Conservation (phyloP, 176 grass and related monocot genomes). For the Calamus simplicifolius region DNA sequence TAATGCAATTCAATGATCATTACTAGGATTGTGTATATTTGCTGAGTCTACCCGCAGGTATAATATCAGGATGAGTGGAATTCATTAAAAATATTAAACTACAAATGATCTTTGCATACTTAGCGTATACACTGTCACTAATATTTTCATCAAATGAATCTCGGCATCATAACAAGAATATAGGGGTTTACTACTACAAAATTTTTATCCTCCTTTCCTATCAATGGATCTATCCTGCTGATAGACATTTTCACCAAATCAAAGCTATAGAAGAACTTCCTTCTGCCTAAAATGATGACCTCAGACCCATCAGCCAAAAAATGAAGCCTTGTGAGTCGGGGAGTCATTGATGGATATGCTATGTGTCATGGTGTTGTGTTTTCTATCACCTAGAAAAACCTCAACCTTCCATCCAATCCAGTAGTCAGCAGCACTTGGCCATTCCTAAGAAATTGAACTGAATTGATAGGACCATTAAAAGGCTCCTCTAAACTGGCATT, state of each 20-base stretch:
- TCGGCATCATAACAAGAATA: too few species aligned
- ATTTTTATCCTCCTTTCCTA: constrained; percentile 70
- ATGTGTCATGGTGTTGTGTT: constrained; percentile 58
- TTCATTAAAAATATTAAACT: too few species aligned
- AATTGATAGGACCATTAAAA: constrained; percentile 57
- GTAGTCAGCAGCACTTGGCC: constrained; percentile 66
- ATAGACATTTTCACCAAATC: constrained; percentile 62
- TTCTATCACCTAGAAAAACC: constrained; percentile 78
- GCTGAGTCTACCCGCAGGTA: too few species aligned
- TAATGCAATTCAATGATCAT: too few species aligned
- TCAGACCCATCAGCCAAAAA: constrained; percentile 77
- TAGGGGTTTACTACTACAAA: constrained; percentile 19
- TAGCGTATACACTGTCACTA: too few species aligned
- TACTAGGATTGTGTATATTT: too few species aligned
- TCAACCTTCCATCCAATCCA: constrained; percentile 55
- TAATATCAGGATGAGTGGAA: too few species aligned
- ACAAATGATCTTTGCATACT: too few species aligned
- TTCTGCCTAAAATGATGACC: constrained; percentile 59
- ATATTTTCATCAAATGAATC: too few species aligned
- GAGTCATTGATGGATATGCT: constrained; percentile 67
- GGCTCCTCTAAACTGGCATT: constrained; percentile 58
- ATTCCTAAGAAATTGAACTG: constrained; percentile 81
- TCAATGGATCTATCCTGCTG: constrained; percentile 60
- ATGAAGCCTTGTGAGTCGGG: constrained; percentile 50
- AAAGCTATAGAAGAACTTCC: constrained; percentile 82